A percentile compares a stretch with the other conserved stretches of the same genome.
Evolutionary conservation across 2,329 filamentous ascomycete genomes (phyloP).

Genomic region (Aspergillus proliferans): DNA sequence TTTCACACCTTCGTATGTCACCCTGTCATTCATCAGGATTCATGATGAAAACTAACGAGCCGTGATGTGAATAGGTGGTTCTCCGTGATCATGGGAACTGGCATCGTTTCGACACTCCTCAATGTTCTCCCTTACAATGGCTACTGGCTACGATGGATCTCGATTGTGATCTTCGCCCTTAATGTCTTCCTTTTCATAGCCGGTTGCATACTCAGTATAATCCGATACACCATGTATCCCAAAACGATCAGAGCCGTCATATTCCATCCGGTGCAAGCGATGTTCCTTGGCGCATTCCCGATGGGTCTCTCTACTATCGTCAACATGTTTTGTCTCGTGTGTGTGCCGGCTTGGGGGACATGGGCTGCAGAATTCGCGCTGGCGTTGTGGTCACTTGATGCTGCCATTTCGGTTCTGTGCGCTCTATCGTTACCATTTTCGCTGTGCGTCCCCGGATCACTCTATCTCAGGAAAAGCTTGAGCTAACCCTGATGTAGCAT

Average conservation of each 20-base stretch:
- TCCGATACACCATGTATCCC: conserved; percentile 59
- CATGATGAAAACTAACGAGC: not conserved
- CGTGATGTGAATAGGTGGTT: conserved; percentile 17
- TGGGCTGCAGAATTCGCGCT: conserved; percentile 50
- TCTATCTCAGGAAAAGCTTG: not conserved
- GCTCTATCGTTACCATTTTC: conserved; percentile 52
- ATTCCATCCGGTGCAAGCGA: conserved; percentile 55
- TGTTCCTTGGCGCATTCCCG: conserved; percentile 62
- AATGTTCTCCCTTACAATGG: conserved; percentile 21
- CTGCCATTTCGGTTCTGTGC: conserved; percentile 44
- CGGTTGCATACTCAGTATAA: conserved; percentile 37
- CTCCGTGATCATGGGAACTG: conserved; percentile 23
- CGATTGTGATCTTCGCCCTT: conserved; percentile 17
- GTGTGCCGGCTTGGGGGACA: conserved; percentile 52
- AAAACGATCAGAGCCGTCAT: conserved; percentile 61
- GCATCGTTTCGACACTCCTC: conserved; percentile 21
- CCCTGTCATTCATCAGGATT: not conserved
- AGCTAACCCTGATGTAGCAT: conserved; percentile 2
- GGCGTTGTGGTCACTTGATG: conserved; percentile 54
- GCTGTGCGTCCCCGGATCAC: conserved; percentile 31
- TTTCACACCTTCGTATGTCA: conserved; percentile 20
- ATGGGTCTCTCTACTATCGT: conserved; percentile 63
- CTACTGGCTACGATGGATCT: conserved; percentile 22
- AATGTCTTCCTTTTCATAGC: conserved; percentile 17
- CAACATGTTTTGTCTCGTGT: conserved; percentile 57